A percentile compares a stretch with the other conserved stretches of the same genome.
These are phyloP conservation scores for Trichosporon ovoides DNA, from an alignment of 1,284 basidiomycete genomes.

Conservation along the genomic window DNA sequence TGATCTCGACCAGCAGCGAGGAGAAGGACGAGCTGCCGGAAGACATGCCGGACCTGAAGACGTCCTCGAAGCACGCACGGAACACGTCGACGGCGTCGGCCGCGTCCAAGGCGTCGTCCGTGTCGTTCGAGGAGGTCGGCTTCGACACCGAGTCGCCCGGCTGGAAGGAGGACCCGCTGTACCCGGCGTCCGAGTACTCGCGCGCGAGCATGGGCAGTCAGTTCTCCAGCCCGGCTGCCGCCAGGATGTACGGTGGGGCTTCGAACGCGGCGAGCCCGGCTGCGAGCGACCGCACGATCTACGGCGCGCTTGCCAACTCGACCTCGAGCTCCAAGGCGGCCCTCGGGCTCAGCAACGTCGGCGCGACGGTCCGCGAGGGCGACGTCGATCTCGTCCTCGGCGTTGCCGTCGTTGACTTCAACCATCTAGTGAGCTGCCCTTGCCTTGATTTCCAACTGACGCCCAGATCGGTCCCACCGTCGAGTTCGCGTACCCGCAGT, in stretches of 20 bases:
- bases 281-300: slow-evolving; percentile 3
- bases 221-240: not conserved
- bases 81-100: not conserved
- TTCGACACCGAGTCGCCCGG: slow-evolving; percentile 16
- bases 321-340: not conserved
- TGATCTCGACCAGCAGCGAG: not conserved
- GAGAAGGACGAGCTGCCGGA: slow-evolving; percentile 1
- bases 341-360: not conserved
- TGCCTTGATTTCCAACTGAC: slow-evolving; percentile 11
- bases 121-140: slow-evolving; percentile 21
- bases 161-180: slow-evolving; percentile 17
- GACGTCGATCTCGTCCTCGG: slow-evolving; percentile 56
- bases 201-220: not conserved
- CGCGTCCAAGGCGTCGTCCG: not conserved
- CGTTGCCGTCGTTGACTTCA: slow-evolving; percentile 82
- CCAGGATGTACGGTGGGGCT: not conserved
- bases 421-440: slow-evolving; percentile 66
- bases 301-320: slow-evolving; percentile 1
- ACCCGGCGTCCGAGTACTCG: slow-evolving; percentile 3
- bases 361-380: slow-evolving; percentile 5
- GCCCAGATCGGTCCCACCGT: slow-evolving; percentile 79
- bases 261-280: not conserved
- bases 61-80: not conserved
- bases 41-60: not conserved
- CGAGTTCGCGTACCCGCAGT: slow-evolving; percentile 62